Evolutionary conservation across 1,284 basidiomycete species (phyloP).

Genomic region (Trichosporon inkin): DNA sequence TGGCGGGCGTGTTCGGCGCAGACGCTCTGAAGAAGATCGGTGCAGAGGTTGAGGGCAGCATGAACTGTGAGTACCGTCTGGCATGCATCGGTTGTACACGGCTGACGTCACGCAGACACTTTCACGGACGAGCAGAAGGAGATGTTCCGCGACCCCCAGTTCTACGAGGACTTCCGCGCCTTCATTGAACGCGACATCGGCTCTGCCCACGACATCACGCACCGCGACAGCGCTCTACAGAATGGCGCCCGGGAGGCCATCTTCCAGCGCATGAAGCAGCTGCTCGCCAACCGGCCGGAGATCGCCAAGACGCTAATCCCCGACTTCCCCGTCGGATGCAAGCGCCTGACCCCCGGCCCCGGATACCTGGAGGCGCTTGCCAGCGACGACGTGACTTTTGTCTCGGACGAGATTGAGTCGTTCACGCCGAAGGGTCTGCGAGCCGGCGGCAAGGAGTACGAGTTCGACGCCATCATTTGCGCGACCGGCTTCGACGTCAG

Average conservation of each 20-base stretch:
- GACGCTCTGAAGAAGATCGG: conserved; percentile 16
- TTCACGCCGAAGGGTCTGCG: conserved; percentile 31
- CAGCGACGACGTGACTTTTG: conserved; percentile 32
- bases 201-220: conserved; percentile 15
- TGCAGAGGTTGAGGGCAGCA: conserved; percentile 1
- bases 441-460: conserved; percentile 23
- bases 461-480: conserved; percentile 35
- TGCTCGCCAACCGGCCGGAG: conserved; percentile 21
- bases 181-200: conserved; percentile 24
- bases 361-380: conserved; percentile 43
- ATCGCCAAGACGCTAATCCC: conserved; percentile 27
- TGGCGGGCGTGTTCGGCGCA: conserved; percentile 29
- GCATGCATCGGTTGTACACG: not conserved
- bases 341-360: conserved; percentile 40
- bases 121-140: conserved; percentile 30
- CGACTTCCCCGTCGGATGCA: conserved; percentile 33
- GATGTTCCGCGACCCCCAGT: conserved; percentile 18
- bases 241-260: conserved; percentile 20
- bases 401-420: conserved; percentile 22
- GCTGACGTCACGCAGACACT: conserved; percentile 16
- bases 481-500: conserved; percentile 40
- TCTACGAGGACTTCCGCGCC: conserved; percentile 29
- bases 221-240: conserved; percentile 26
- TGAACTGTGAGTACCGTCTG: conserved; percentile 11
- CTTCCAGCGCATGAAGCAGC: conserved; percentile 24